Evolutionary conservation across 2,329 filamentous ascomycete species (phyloP).

Genomic region (Arachnomyces sp.): DNA sequence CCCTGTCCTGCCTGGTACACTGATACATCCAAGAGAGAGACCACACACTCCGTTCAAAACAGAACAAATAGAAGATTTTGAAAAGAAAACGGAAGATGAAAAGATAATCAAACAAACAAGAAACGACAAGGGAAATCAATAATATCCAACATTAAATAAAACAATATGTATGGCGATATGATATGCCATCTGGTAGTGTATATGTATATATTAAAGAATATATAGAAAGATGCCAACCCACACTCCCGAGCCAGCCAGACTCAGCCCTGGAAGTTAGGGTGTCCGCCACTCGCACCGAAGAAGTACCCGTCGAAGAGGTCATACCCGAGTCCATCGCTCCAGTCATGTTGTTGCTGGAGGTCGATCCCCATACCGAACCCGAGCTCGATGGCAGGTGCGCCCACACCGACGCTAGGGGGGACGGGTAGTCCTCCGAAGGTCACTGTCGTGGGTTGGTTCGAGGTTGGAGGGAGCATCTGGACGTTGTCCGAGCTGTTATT

Average conservation of each 20-base stretch:
- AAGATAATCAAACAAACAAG: too few relatives aligned
- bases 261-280: conserved; percentile 14
- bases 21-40: neutral
- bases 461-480: conserved; percentile 4
- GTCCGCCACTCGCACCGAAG: conserved; percentile 38
- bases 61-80: neutral
- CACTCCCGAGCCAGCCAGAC: conserved; percentile 12
- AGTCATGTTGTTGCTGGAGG: conserved; percentile 36
- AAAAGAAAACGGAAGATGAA: conserved; percentile 4
- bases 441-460: neutral
- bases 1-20: conserved; percentile 18
- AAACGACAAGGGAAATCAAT: conserved; percentile 3
- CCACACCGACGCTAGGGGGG: conserved; percentile 13
- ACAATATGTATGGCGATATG: too few relatives aligned
- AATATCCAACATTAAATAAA: neutral
- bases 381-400: conserved; percentile 29
- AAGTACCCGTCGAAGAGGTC: conserved; percentile 50
- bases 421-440: neutral
- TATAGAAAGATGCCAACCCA: neutral
- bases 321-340: conserved; percentile 39
- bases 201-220: neutral
- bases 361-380: conserved; percentile 39
- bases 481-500: conserved; percentile 23
- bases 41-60: neutral
- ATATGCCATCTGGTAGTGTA: too few relatives aligned